Percentiles rank a stretch among this genome's conserved stretches.
Conservation (phyloP, 192 early-diverging fungal species). For the Paraglomus occultum region DNA sequence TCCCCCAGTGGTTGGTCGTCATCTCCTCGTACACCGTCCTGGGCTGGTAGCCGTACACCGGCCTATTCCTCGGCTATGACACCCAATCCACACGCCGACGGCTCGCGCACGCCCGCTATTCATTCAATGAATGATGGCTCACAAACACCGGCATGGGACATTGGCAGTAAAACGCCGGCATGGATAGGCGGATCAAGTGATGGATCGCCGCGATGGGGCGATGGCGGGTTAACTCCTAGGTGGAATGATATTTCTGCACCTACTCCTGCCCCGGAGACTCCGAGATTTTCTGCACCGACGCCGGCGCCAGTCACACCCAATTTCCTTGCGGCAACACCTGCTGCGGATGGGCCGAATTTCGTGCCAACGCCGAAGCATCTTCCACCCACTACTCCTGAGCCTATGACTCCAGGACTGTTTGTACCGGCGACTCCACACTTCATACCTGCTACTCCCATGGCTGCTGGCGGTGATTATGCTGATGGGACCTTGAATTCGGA, state of each 20-base stretch:
- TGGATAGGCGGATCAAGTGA: conserved; percentile 31
- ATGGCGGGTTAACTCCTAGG: conserved; percentile 54
- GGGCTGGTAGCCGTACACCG: conserved; percentile 57
- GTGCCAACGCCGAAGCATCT: conserved; percentile 44
- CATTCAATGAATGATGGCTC: conserved; percentile 48
- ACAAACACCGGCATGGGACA: conserved; percentile 69
- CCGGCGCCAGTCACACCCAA: conserved; percentile 37
- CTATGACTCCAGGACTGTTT: conserved; percentile 45
- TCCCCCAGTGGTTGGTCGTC: neutral
- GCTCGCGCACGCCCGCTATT: conserved; percentile 48
- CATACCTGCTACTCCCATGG: too few species aligned
- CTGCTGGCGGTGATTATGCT: too few species aligned
- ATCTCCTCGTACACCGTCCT: conserved; percentile 48
- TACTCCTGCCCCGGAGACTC: conserved; percentile 44
- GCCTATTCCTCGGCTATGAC: conserved; percentile 45
- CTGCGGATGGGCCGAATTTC: conserved; percentile 11
- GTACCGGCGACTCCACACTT: conserved; percentile 39
- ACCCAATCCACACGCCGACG: conserved; percentile 57
- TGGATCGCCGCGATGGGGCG: conserved; percentile 50
- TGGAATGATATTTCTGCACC: conserved; percentile 44
- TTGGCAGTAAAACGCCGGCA: conserved; percentile 49
- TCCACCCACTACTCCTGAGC: conserved; percentile 41
- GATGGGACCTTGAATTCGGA: too few species aligned
- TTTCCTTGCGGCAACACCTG: conserved; percentile 40
- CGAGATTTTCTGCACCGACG: conserved; percentile 39